These are phyloP conservation scores for Cytospora mali DNA, from an alignment of 2,329 filamentous ascomycete genomes.

Conservation along the genomic window DNA sequence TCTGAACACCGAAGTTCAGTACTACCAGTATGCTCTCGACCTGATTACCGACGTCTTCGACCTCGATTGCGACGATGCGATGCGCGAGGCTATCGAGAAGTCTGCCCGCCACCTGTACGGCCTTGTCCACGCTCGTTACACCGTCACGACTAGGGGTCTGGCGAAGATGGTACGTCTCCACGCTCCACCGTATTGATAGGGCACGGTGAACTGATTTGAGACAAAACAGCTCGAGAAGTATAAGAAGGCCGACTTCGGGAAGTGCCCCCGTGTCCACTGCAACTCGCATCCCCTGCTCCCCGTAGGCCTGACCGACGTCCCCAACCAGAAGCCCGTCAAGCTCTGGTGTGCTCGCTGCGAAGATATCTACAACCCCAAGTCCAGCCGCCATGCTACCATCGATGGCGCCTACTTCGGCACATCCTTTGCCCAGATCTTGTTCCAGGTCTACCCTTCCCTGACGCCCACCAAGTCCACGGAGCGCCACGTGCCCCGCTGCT, in stretches of 20 bases:
- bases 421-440: constrained; percentile 98
- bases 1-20: constrained; percentile 94
- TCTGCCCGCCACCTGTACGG: constrained; percentile 94
- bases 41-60: constrained; percentile 96
- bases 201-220: constrained; percentile 1
- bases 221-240: constrained; percentile 88
- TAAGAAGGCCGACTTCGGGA: constrained; percentile 97
- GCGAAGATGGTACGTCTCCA: constrained; percentile 81
- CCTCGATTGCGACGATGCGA: constrained; percentile 96
- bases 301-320: constrained; percentile 89
- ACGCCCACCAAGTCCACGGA: constrained; percentile 83
- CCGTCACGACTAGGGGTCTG: constrained; percentile 91
- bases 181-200: not conserved
- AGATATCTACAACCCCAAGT: constrained; percentile 98
- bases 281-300: constrained; percentile 90
- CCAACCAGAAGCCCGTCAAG: constrained; percentile 88
- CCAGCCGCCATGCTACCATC: constrained; percentile 89
- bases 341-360: constrained; percentile 97
- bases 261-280: constrained; percentile 95
- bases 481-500: constrained; percentile 87
- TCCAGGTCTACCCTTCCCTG: constrained; percentile 94
- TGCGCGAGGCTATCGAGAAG: constrained; percentile 97
- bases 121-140: constrained; percentile 92
- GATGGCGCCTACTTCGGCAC: constrained; percentile 98
- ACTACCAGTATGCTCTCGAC: constrained; percentile 98